These are phyloP conservation scores for Delphinella strobiligena DNA, from an alignment of 2,329 filamentous ascomycete genomes.

Conservation along the genomic window DNA sequence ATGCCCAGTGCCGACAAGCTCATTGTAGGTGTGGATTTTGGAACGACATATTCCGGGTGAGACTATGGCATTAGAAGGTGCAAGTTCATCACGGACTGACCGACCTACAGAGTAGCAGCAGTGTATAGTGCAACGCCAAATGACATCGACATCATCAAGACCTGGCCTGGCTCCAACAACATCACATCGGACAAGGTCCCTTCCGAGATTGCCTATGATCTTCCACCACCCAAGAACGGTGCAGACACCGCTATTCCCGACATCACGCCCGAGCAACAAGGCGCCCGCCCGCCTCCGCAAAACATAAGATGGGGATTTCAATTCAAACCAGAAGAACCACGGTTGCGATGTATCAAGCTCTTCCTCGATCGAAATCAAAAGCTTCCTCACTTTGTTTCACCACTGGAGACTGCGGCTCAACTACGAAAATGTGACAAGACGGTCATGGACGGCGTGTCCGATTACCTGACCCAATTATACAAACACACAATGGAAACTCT, in stretches of 20 bases:
- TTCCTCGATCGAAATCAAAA: constrained; percentile 74
- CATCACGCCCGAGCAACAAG: constrained; percentile 7
- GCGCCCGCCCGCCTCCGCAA: constrained; percentile 11
- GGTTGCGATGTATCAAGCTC: constrained; percentile 71
- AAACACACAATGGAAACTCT: constrained; percentile 69
- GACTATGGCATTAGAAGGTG: neutral
- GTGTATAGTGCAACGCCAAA: constrained; percentile 53
- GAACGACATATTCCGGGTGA: constrained; percentile 54
- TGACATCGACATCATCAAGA: constrained; percentile 75
- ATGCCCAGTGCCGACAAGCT: constrained; percentile 5
- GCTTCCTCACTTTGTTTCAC: constrained; percentile 68
- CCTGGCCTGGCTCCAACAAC: constrained; percentile 72
- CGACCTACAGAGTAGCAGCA: constrained; percentile 48
- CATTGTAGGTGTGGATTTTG: constrained; percentile 68
- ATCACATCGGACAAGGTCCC: constrained; percentile 82
- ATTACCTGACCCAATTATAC: constrained; percentile 68
- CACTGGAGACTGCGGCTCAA: constrained; percentile 58
- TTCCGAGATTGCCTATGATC: constrained; percentile 55
- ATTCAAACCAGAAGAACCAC: constrained; percentile 64
- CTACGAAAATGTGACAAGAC: constrained; percentile 63
- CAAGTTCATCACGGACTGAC: neutral
- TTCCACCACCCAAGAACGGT: neutral
- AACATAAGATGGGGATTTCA: constrained; percentile 67
- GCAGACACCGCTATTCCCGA: neutral
- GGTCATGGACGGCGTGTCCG: constrained; percentile 65